Evolutionary conservation across 108 stramenopile species (phyloP), one percentile per base, ranked within the genome.

Genomic region (Nannochloropsis gaditana): DNA sequence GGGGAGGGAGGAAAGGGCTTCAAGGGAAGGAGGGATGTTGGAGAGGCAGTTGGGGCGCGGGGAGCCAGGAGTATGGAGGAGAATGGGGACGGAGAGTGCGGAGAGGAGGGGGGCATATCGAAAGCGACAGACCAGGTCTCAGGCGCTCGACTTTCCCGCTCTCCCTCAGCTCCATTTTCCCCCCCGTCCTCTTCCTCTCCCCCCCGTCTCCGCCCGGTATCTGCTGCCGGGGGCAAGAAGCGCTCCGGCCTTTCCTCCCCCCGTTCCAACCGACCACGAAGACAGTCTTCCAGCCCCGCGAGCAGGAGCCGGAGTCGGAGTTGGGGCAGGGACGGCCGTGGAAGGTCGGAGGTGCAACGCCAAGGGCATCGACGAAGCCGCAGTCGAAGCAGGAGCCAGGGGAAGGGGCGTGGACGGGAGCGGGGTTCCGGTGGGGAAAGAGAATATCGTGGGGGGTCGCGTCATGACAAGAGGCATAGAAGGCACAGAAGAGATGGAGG

Each of bases 301-400:
- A 85, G 80, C 84, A 85, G 44, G 80, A 82, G 84, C 87, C 21
- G 84, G 44, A 88, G 87, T 19, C 59, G 43, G 59, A n/a, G 81
- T 19, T n/a, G 45, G 19, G 84, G 84, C 50, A 85, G 17, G 59
- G 84, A 47, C 50, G 59, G 21, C 31, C 41, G 81, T 83, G 85
- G 41, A 80, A 42, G 31, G 88, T 9, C 41, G 82, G 82, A 79
- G 80, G n/a, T 42, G 43, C 45, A 82, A 44, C 44, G 43, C 43
- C 9, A n/a, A 43, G 19, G 83, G 19, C 79, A 31, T 43, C 44
- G 80, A 17, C 59, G 21, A 5, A 83, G 50, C 21, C 81, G 82
- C 43, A 87, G 87, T 43, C 81, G 86, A 43, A 86, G 86, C 82
- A 43, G 83, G 19, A 87, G 87, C 41, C 84, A 84, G 17, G 80